phyloP scores from a whole-genome alignment of 2,329 filamentous ascomycete species.

The Knufia petricola region DNA sequence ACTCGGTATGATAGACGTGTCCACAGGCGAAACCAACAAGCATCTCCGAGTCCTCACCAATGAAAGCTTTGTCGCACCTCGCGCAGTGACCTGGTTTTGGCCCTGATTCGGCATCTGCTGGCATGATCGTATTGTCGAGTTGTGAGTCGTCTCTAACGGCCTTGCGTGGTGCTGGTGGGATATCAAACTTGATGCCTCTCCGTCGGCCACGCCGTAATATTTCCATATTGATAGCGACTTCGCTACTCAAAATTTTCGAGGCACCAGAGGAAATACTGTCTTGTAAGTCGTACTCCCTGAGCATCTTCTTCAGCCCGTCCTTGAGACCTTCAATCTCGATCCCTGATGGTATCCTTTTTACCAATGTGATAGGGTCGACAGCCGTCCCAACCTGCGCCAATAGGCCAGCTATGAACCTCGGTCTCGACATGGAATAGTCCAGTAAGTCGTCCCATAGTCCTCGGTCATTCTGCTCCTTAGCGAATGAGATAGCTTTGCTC shows the following conservation, averaged over 20 bases:
- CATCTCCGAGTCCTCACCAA: conserved; percentile 40
- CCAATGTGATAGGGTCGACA: conserved; percentile 83
- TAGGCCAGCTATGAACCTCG: conserved; percentile 81
- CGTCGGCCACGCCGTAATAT: conserved; percentile 69
- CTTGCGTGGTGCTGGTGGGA: conserved; percentile 33
- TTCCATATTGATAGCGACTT: conserved; percentile 77
- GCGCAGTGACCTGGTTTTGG: conserved; percentile 18
- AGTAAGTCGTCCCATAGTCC: conserved; percentile 93
- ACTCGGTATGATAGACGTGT: conserved; percentile 57
- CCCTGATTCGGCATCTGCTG: conserved; percentile 6
- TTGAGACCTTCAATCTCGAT: conserved; percentile 84
- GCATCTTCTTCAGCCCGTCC: conserved; percentile 79
- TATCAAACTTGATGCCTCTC: conserved; percentile 81
- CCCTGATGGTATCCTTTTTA: conserved; percentile 82
- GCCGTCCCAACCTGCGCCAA: conserved; percentile 89
- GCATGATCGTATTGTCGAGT: neutral
- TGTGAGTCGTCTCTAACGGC: neutral
- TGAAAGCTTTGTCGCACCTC: conserved; percentile 16
- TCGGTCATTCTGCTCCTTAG: conserved; percentile 82
- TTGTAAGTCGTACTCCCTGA: conserved; percentile 93
- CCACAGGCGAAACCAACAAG: conserved; percentile 60
- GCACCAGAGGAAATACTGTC: conserved; percentile 85
- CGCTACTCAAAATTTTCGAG: conserved; percentile 73
- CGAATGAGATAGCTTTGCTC: conserved; percentile 84
- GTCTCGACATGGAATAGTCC: conserved; percentile 95